These are phyloP conservation scores for Cucumis hystrix DNA, from an alignment of 306 rosid genomes.

Conservation along the genomic window DNA sequence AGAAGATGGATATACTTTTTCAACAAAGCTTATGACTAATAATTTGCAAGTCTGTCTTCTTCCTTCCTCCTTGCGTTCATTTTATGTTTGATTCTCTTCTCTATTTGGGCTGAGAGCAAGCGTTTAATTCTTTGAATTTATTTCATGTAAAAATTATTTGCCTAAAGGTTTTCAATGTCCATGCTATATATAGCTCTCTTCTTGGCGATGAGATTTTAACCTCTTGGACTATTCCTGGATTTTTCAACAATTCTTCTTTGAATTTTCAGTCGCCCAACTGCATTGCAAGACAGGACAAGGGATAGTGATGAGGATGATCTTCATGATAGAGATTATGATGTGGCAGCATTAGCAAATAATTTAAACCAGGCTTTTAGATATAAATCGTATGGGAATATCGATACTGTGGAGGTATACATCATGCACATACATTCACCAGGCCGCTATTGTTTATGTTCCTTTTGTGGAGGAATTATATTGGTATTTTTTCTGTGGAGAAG, in stretches of 20 bases:
- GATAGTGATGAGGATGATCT: slow-evolving; percentile 93
- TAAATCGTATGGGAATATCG: slow-evolving; percentile 88
- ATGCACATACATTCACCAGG: background rate
- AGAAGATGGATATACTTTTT: background rate
- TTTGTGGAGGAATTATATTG: background rate
- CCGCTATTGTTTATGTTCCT: background rate
- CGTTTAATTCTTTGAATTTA: background rate
- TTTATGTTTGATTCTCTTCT: background rate
- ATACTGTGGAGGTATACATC: slow-evolving; percentile 69
- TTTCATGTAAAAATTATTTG: background rate
- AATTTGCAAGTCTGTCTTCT: background rate
- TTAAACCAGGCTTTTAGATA: slow-evolving; percentile 88
- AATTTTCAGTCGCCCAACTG: slow-evolving; percentile 76
- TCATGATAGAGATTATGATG: slow-evolving; percentile 86
- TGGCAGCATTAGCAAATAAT: slow-evolving; percentile 85
- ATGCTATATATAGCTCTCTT: background rate
- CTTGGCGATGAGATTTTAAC: background rate
- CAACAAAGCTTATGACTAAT: background rate
- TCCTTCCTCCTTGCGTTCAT: background rate
- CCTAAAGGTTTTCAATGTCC: background rate
- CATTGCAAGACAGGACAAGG: slow-evolving; percentile 91
- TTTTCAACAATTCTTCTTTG: slow-evolving; percentile 5
- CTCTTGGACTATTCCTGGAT: background rate
- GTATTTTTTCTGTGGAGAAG: background rate
- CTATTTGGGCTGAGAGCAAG: background rate